phyloP scores from a whole-genome alignment of 106 monocot genomes.

The Phalaenopsis equestris region DNA sequence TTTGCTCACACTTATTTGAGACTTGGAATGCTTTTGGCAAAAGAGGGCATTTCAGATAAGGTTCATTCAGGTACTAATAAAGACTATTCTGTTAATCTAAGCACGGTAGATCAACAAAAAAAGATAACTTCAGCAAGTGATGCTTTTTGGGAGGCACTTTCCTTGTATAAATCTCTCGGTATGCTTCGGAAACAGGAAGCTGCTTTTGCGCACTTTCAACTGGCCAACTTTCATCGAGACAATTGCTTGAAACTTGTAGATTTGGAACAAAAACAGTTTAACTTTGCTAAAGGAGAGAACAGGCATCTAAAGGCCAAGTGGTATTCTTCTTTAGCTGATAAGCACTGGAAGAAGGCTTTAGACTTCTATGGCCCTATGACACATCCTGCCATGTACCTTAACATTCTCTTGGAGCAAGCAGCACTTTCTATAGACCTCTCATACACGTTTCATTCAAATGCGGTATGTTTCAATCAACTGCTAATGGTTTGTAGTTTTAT shows the following conservation, averaged over 20 bases:
- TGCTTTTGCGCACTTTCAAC: constrained; percentile 85
- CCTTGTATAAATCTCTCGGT: constrained; percentile 79
- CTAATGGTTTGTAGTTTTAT: neutral
- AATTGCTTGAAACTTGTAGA: constrained; percentile 57
- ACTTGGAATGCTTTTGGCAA: constrained; percentile 93
- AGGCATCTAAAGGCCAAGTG: constrained; percentile 68
- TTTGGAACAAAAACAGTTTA: constrained; percentile 46
- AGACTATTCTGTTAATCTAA: constrained; percentile 17
- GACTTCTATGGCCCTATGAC: constrained; percentile 87
- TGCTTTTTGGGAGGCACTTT: constrained; percentile 87
- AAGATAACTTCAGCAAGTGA: constrained; percentile 55
- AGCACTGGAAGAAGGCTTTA: constrained; percentile 70
- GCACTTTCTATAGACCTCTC: constrained; percentile 49
- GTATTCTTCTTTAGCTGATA: constrained; percentile 84
- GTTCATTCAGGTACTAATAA: constrained; percentile 17
- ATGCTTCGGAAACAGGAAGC: constrained; percentile 79
- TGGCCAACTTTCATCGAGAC: constrained; percentile 74
- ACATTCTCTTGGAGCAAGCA: constrained; percentile 80
- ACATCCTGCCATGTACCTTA: constrained; percentile 71
- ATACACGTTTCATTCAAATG: constrained; percentile 38
- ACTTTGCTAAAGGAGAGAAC: constrained; percentile 39
- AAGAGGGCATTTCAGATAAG: constrained; percentile 38
- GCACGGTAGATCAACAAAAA: constrained; percentile 21
- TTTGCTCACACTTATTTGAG: constrained; percentile 80
- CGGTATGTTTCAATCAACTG: constrained; percentile 38